Percentiles rank a stretch among this genome's conserved stretches.
phyloP scores from a whole-genome alignment of 371 early-diverging fungal species.

The Massospora cicadina region DNA sequence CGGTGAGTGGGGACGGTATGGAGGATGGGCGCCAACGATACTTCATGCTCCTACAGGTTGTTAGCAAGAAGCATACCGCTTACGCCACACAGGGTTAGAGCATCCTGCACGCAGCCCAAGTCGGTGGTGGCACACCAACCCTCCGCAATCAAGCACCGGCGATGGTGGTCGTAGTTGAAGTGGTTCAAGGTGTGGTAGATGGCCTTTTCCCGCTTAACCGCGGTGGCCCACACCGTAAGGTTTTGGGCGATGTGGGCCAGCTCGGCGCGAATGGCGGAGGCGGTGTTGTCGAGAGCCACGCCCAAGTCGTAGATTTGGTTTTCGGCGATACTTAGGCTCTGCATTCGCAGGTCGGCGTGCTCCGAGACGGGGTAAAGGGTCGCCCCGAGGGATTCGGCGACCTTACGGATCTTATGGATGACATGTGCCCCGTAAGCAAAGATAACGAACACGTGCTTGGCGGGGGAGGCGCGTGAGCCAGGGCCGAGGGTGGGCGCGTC shows the following conservation, averaged over 20 bases:
- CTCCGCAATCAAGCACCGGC: constrained; percentile 90
- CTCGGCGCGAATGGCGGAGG: constrained; percentile 62
- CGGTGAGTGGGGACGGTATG: constrained; percentile 62
- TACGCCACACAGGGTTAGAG: constrained; percentile 66
- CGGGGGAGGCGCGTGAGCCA: constrained; percentile 53
- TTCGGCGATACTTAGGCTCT: constrained; percentile 50
- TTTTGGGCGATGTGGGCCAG: constrained; percentile 63
- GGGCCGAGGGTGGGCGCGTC: constrained; percentile 80
- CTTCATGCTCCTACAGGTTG: constrained; percentile 3
- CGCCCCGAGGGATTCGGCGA: constrained; percentile 86
- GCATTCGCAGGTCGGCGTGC: constrained; percentile 62
- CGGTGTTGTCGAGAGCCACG: constrained; percentile 62
- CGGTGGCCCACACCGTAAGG: constrained; percentile 67
- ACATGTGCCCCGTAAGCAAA: constrained; percentile 91
- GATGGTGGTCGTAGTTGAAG: constrained; percentile 79
- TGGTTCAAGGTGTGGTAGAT: constrained; percentile 89
- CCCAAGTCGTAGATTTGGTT: constrained; percentile 21
- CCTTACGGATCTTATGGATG: constrained; percentile 77
- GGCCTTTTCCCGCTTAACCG: constrained; percentile 93
- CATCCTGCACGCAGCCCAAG: constrained; percentile 54
- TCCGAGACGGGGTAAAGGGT: constrained; percentile 82
- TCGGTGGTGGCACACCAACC: constrained; percentile 90
- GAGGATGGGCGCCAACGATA: constrained; percentile 69
- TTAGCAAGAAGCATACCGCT: constrained; percentile 10
- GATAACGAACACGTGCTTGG: constrained; percentile 90